A percentile compares a stretch with the other conserved stretches of the same genome.
Conservation (phyloP, 345 rosid species). For the Populus nigra region DNA sequence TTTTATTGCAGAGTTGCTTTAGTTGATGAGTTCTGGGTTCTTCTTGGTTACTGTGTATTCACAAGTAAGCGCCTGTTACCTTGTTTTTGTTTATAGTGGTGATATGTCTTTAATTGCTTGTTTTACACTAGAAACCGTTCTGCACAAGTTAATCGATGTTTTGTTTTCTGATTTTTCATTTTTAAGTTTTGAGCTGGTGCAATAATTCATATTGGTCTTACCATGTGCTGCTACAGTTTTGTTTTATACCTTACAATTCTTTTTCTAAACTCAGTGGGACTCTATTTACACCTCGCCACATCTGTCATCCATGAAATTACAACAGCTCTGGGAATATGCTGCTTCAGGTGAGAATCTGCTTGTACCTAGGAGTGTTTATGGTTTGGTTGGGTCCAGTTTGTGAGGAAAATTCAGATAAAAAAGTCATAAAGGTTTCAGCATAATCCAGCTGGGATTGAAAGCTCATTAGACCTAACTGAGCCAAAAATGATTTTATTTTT, state of each 20-base stretch:
- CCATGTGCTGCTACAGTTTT: background rate
- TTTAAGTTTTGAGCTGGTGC: background rate
- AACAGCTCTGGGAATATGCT: slow-evolving; percentile 79
- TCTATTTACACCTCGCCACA: slow-evolving; percentile 86
- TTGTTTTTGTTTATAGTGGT: background rate
- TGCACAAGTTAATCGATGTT: background rate
- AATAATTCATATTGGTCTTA: background rate
- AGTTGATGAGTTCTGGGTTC: slow-evolving; percentile 87
- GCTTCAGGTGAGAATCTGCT: slow-evolving; percentile 75
- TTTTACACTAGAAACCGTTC: background rate
- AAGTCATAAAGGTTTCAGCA: background rate
- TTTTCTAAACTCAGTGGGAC: slow-evolving; percentile 45
- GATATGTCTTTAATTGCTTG: background rate
- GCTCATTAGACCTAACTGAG: background rate
- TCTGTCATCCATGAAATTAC: slow-evolving; percentile 95
- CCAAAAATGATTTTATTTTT: background rate
- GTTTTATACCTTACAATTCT: slow-evolving; percentile 16
- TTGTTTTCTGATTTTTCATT: background rate
- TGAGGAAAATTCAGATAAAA: background rate
- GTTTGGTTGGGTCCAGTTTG: background rate
- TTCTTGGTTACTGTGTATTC: slow-evolving; percentile 83
- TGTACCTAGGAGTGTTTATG: background rate
- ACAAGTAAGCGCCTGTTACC: slow-evolving; percentile 46
- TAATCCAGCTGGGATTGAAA: background rate
- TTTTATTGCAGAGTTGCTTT: slow-evolving; percentile 70